Base-by-base conservation (phyloP, 371 early-diverging fungal species). In the Mortierella sp. region DNA sequence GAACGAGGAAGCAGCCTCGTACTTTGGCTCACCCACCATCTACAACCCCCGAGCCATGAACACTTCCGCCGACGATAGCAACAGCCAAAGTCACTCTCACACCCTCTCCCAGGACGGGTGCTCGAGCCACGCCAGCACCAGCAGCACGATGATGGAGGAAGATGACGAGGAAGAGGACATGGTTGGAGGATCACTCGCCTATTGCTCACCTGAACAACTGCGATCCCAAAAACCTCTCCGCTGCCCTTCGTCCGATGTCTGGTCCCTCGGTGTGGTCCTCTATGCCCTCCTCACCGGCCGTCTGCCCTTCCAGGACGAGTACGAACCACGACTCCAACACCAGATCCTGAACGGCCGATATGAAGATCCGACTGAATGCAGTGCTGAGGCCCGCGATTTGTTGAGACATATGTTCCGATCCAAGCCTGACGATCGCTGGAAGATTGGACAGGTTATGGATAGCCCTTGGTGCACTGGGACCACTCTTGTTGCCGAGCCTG, bases 201-300 rank as follows among this genome's bases (percentile, higher is more conserved):
- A 96, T 83, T 91, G 92, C 70, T 83, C 96, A 29, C 96, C 97
- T 1, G 96, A 96, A 83, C 95, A 95, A 72, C 79, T 96, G 27
- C 76, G 80, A 3, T 78, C 89, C 14, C 24, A 70, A 11, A 71
- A 75, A 3, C 87, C 92, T 24, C 49, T 91, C 8, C 82, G 91
- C 7, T 89, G 90, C 63, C 90, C 95, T 5, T 83, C 89, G 1
- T 87, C 93, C 5, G 97, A 97, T 83, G 90, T 98, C 38, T 97
- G 98, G 98, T 91, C 96, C 2, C 88, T 97, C 7, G 98, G 96
- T 1, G 93, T 96, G 12, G 90, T 97, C 1, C 80, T 97, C 18
- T 97, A 92, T 84, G 93, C 95, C 4, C 82, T 96, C 72, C 80
- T 96, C 18, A 90, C 93, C 0, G 96, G 96, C 16, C 77, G 83